phyloP scores from a whole-genome alignment of 768 basidiomycete genomes.

The Boletus rex-veris region DNA sequence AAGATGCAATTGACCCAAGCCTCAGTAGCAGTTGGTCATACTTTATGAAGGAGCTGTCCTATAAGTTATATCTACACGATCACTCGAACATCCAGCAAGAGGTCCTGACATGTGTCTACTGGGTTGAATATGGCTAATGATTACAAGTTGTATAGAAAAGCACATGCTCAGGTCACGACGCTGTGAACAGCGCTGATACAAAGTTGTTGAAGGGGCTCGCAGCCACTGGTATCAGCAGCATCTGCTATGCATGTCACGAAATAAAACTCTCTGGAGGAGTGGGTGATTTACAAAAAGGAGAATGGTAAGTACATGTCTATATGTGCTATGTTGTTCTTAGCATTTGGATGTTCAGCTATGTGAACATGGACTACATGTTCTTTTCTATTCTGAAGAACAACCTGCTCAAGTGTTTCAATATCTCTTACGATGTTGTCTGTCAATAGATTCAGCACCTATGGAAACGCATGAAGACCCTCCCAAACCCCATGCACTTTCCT shows the following conservation, averaged over 20 bases:
- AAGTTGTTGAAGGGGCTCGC: neutral
- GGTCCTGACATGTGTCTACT: too few species aligned
- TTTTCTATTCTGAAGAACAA: neutral
- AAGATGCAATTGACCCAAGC: neutral
- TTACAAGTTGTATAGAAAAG: constrained; percentile 9
- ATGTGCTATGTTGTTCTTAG: too few species aligned
- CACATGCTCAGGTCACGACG: constrained; percentile 10
- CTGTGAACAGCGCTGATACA: neutral
- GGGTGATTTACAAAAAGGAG: constrained; percentile 19
- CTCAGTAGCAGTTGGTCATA: neutral
- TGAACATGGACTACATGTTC: neutral
- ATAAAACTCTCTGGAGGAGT: constrained; percentile 15
- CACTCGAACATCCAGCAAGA: too few species aligned
- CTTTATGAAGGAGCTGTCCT: neutral
- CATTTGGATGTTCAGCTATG: too few species aligned
- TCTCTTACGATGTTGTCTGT: neutral
- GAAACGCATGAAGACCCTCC: too few species aligned
- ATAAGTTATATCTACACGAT: neutral
- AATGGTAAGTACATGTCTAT: constrained; percentile 1
- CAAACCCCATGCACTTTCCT: too few species aligned
- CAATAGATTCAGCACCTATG: neutral
- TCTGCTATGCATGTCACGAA: neutral
- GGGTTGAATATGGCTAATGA: too few species aligned
- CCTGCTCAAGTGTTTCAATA: neutral
- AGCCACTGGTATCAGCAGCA: constrained; percentile 12